These are phyloP conservation scores for Cucurbita moschata DNA, from an alignment of 306 rosid species.

Conservation along the genomic window DNA sequence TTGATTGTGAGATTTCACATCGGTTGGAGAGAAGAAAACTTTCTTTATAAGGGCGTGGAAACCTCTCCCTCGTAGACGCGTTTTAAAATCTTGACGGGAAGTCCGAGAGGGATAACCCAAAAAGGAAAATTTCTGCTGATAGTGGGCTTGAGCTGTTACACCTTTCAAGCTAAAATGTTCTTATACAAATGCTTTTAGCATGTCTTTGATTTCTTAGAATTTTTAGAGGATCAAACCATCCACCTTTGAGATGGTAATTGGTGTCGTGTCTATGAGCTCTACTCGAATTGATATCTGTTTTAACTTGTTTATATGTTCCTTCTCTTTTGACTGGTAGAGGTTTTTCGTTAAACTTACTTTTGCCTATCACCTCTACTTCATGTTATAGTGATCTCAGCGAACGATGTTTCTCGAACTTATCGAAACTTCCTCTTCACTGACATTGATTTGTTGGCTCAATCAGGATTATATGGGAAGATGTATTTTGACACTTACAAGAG, in stretches of 20 bases:
- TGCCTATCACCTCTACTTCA: background rate
- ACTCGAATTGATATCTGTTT: background rate
- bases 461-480: conserved; percentile 93
- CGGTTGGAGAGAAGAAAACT: no score
- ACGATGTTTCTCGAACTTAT: background rate
- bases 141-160: no score
- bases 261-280: background rate
- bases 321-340: background rate
- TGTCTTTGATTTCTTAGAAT: background rate
- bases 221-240: background rate
- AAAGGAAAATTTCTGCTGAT: no score
- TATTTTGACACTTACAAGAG: conserved; percentile 79
- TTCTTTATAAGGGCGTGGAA: no score
- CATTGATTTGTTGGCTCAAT: background rate
- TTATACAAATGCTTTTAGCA: background rate
- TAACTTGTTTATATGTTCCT: background rate
- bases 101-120: no score
- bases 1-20: no score
- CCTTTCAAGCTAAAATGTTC: background rate
- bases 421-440: background rate
- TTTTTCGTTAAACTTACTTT: background rate
- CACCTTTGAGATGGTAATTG: no score
- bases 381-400: background rate
- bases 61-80: no score
- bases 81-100: no score